Evolutionary conservation across 2,329 filamentous ascomycete species (phyloP).

Genomic region (Stagonosporopsis rhizophila): DNA sequence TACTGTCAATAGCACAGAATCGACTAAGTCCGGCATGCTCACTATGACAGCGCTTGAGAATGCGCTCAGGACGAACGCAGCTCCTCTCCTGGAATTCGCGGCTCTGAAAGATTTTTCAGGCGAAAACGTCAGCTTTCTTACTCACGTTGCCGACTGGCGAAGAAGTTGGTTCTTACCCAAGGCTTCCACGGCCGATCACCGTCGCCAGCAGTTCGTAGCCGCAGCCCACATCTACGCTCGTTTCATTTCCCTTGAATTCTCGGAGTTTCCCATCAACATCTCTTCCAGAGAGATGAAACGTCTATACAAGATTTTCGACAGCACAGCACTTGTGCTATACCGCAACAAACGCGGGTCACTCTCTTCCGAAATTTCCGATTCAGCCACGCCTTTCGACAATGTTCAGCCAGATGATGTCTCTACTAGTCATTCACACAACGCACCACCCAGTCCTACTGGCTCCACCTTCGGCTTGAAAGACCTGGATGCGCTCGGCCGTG

Average conservation of each 20-base stretch:
- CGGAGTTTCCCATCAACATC: slow-evolving; percentile 48
- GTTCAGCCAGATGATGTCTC: slow-evolving; percentile 15
- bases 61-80: slow-evolving; percentile 38
- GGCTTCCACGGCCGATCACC: slow-evolving; percentile 30
- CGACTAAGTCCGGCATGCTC: slow-evolving; percentile 40
- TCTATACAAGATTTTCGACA: slow-evolving; percentile 37
- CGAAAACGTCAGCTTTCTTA: slow-evolving; percentile 47
- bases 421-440: slow-evolving; percentile 3
- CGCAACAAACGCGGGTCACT: slow-evolving; percentile 28
- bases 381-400: slow-evolving; percentile 40
- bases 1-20: slow-evolving; percentile 32
- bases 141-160: slow-evolving; percentile 43
- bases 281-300: slow-evolving; percentile 38
- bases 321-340: slow-evolving; percentile 29
- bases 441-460: slow-evolving; percentile 24
- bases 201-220: slow-evolving; percentile 36
- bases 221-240: slow-evolving; percentile 44
- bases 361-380: slow-evolving; percentile 25
- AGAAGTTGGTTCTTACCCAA: slow-evolving; percentile 38
- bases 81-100: slow-evolving; percentile 43
- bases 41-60: slow-evolving; percentile 47
- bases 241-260: slow-evolving; percentile 44
- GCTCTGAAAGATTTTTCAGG: slow-evolving; percentile 46
- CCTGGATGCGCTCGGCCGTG: slow-evolving; percentile 37
- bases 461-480: slow-evolving; percentile 27